Conservation (phyloP, 176 grass and related monocot species). For the Dendrocalamus sinicus region DNA sequence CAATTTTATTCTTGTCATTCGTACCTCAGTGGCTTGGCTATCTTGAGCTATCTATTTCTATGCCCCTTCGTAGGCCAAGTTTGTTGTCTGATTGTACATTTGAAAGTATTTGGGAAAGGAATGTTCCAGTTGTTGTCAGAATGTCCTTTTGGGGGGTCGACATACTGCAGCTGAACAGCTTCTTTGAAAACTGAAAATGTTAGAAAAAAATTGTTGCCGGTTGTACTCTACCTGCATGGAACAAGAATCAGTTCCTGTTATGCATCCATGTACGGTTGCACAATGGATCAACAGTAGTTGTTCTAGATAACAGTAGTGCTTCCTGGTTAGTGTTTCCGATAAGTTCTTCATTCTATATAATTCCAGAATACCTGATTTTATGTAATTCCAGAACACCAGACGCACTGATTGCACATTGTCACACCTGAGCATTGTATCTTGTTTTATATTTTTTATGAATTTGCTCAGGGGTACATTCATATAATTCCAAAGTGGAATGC, state of each 20-base stretch:
- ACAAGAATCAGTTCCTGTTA: not conserved
- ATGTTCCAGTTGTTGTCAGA: no score
- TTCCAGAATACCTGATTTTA: no score
- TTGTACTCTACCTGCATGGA: not conserved
- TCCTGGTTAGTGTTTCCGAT: conserved; percentile 62
- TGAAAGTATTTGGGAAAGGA: no score
- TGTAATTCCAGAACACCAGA: no score
- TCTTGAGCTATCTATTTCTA: not conserved
- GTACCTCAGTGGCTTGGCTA: not conserved
- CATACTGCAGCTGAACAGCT: not conserved
- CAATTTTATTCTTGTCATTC: not conserved
- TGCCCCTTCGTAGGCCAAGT: not conserved
- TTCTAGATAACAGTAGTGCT: conserved; percentile 38
- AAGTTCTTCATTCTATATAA: conserved; percentile 31
- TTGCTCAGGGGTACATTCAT: no score
- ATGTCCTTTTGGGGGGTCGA: not conserved
- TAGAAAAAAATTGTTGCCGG: not conserved
- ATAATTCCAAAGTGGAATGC: no score
- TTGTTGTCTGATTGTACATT: not conserved
- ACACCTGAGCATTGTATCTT: no score
- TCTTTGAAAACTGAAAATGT: not conserved
- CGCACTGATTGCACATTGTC: no score
- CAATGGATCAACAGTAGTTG: not conserved
- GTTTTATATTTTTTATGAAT: no score
- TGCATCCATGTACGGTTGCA: not conserved